Evolutionary conservation across 352 stramenopile genomes (phyloP).

Genomic region (Phytophthora colocasiae): DNA sequence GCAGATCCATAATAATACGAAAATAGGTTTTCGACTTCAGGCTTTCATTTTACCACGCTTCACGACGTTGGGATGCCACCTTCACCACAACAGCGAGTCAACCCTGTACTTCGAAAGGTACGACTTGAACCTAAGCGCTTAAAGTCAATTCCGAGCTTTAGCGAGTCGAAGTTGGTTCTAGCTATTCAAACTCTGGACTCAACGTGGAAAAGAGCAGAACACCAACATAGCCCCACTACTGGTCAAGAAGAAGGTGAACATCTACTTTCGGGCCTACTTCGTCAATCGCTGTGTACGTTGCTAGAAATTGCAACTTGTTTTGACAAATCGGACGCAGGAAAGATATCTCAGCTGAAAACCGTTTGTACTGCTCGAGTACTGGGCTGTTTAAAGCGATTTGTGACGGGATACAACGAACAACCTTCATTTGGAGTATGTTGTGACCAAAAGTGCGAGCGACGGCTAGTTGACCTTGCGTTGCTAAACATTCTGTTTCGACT

Average conservation of each 20-base stretch:
- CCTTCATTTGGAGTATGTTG: conserved; percentile 30
- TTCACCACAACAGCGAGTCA: conserved; percentile 2
- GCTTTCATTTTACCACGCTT: background rate
- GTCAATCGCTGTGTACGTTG: conserved; percentile 39
- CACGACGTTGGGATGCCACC: conserved; percentile 13
- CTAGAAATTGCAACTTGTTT: conserved; percentile 39
- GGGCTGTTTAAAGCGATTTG: conserved; percentile 46
- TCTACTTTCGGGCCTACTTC: conserved; percentile 17
- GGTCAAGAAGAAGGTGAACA: background rate
- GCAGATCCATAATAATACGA: background rate
- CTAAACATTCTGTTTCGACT: conserved; percentile 53
- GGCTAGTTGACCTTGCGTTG: conserved; percentile 34
- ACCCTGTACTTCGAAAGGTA: conserved; percentile 1
- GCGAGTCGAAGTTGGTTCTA: conserved; percentile 42
- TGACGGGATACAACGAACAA: conserved; percentile 7
- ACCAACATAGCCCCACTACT: too few relatives aligned
- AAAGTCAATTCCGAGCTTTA: background rate
- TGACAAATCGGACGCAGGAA: conserved; percentile 12
- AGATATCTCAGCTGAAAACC: conserved; percentile 34
- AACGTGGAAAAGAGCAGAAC: conserved; percentile 19
- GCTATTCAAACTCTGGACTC: conserved; percentile 57
- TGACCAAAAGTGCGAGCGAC: conserved; percentile 31
- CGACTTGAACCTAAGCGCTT: background rate
- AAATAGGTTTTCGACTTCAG: conserved; percentile 29
- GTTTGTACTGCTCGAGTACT: conserved; percentile 46